Base-by-base conservation (phyloP, 139 green algal genomes). In the Tetraselmis striata region DNA sequence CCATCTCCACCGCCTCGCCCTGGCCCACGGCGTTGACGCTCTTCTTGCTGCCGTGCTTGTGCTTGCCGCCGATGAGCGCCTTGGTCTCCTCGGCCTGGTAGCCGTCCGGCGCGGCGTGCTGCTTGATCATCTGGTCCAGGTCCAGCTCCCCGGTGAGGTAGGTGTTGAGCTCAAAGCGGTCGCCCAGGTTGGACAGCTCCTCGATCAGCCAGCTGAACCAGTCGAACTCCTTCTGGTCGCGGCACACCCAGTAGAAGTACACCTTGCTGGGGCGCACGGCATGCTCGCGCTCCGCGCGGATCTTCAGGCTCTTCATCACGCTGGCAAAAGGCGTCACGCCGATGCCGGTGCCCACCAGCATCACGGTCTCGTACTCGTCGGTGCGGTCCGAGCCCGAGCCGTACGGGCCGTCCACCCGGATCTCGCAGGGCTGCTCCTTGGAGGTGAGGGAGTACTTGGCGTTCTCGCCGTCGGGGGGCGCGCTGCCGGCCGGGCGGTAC, bases 321-420 rank as follows among this genome's bases (percentile, higher is more conserved):
- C 75, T 81, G 2, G 81, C 84, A 28, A 88, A 88, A 2, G 84
- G 84, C 27, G 84, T 88, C 23, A 88, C 83, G 59, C 84, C 84
- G 67, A 88, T 88, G 29, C 84, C 84, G 29, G 84, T 32, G 75
- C 84, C 84, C n/a, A 88, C 77, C 58, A 88, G 76, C 45, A 88
- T 58, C n/a, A 88, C 45, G 23, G 80, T 59, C 2, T 76, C 77
- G 75, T 88, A 88, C n/a, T 84, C 84, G 26, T 58, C 76, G 59
- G 78, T 23, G 84, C 78, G 74, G n/a, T 82, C 79, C 18, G 79
- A 82, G n/a, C 79, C 79, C 2, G 31, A n/a, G 25, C 79, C 80
- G 67, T 80, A 87, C 31, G 76, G 84, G 29, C 80, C 84, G 75
- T 84, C 77, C 77, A 85, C 84, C 59, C 29, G 26, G 45, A 67